Conservation (phyloP, 176 grass and related monocot genomes). For the Poa pratensis region DNA sequence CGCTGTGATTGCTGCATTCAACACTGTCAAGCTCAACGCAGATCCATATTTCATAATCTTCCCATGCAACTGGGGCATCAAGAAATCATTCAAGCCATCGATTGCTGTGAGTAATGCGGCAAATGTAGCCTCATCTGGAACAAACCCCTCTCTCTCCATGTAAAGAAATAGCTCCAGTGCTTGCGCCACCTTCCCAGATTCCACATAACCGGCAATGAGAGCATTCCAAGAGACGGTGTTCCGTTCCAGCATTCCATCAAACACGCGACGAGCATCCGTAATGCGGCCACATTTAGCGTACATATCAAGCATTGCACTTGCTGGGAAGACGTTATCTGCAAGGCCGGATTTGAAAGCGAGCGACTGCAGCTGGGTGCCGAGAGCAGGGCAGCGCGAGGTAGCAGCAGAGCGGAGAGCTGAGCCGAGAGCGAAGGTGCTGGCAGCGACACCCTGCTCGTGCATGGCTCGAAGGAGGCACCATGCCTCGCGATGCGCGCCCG, state of each 20-base stretch:
- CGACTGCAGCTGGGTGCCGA: conserved; percentile 54
- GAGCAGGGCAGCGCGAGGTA: not conserved
- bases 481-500: conserved; percentile 31
- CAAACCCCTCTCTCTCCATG: conserved; percentile 55
- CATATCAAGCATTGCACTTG: conserved; percentile 52
- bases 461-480: conserved; percentile 41
- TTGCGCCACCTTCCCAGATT: not conserved
- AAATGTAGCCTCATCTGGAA: conserved; percentile 61
- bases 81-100: not conserved
- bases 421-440: conserved; percentile 57
- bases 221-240: conserved; percentile 70
- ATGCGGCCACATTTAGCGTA: conserved; percentile 49
- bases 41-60: conserved; percentile 60
- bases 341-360: conserved; percentile 48
- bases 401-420: conserved; percentile 51
- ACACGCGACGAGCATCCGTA: conserved; percentile 39
- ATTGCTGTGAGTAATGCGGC: conserved; percentile 42
- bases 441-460: conserved; percentile 37
- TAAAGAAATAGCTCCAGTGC: conserved; percentile 29
- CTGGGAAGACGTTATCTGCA: conserved; percentile 38
- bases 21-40: conserved; percentile 35
- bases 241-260: conserved; percentile 55
- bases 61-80: conserved; percentile 56
- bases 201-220: conserved; percentile 41
- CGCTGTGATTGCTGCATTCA: conserved; percentile 58